Conservation (phyloP, 2,329 filamentous ascomycete genomes). For the Macrophomina phaseolina region DNA sequence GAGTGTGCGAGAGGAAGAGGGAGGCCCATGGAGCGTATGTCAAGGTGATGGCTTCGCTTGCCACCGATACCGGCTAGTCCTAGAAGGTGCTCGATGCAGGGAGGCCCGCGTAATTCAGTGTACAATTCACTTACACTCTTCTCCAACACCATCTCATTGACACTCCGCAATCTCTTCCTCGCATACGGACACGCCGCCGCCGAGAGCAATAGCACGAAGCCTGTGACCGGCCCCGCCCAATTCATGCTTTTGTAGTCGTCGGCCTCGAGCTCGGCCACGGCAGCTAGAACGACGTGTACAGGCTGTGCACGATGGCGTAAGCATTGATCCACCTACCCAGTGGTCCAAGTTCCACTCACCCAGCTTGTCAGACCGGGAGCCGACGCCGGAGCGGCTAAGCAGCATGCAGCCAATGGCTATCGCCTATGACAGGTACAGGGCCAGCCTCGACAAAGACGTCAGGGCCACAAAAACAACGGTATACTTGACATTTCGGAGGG, state of each 20-base stretch:
- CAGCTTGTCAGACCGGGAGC: conserved; percentile 1
- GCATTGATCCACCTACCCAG: conserved; percentile 26
- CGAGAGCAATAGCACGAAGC: conserved; percentile 27
- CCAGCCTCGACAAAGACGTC: conserved; percentile 45
- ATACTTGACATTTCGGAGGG: conserved; percentile 49
- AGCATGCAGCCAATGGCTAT: conserved; percentile 47
- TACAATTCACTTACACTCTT: conserved; percentile 10
- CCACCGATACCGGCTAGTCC: too few relatives aligned
- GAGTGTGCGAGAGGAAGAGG: too few relatives aligned
- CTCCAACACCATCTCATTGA: conserved; percentile 5
- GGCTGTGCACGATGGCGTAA: conserved; percentile 27
- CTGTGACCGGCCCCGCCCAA: conserved; percentile 30
- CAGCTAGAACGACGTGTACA: conserved; percentile 26
- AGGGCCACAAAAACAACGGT: conserved; percentile 49
- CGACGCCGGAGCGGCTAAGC: conserved; percentile 38
- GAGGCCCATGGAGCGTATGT: too few relatives aligned
- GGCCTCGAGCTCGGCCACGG: conserved; percentile 28
- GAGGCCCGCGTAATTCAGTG: too few relatives aligned
- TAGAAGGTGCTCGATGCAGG: too few relatives aligned
- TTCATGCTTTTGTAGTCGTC: conserved; percentile 29
- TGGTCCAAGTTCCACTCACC: conserved; percentile 28
- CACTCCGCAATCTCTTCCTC: neutral
- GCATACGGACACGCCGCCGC: conserved; percentile 12
- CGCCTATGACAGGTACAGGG: conserved; percentile 48
- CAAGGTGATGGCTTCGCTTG: too few relatives aligned